Evolutionary conservation across 352 stramenopile genomes (phyloP).

Genomic region (Phytophthora colocasiae): DNA sequence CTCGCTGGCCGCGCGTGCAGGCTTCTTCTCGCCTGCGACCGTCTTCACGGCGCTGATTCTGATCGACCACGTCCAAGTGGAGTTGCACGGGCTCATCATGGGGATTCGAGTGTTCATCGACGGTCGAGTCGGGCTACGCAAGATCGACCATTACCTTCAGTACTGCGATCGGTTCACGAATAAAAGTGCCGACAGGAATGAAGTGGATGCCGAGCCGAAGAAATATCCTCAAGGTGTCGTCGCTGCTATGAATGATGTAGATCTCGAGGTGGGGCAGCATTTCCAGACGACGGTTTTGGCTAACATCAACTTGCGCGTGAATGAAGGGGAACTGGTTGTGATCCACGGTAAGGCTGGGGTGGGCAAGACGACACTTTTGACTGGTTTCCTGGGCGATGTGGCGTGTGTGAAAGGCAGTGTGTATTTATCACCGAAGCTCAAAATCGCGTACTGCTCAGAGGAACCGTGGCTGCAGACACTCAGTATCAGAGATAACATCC

Average conservation of each 20-base stretch:
- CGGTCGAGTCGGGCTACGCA: constrained; percentile 30
- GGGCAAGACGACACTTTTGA: constrained; percentile 52
- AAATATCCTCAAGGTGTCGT: constrained; percentile 30
- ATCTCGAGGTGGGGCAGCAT: constrained; percentile 24
- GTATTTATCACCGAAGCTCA: constrained; percentile 35
- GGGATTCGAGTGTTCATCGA: constrained; percentile 38
- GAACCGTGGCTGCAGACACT: constrained; percentile 95
- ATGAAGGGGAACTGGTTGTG: constrained; percentile 43
- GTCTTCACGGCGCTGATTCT: constrained; percentile 47
- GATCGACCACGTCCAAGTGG: constrained; percentile 43
- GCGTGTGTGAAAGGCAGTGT: constrained; percentile 33
- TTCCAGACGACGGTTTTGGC: constrained; percentile 39
- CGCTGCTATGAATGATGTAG: constrained; percentile 31
- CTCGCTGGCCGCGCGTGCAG: constrained; percentile 31
- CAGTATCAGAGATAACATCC: constrained; percentile 93
- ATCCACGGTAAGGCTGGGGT: constrained; percentile 46
- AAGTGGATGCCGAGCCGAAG: constrained; percentile 3
- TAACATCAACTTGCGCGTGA: constrained; percentile 40
- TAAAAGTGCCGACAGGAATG: not conserved
- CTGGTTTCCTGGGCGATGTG: constrained; percentile 45
- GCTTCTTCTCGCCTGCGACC: constrained; percentile 42
- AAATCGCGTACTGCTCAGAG: constrained; percentile 82
- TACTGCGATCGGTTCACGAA: constrained; percentile 31
- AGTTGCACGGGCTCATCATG: constrained; percentile 45
- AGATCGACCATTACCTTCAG: constrained; percentile 31